Conservation (phyloP, 305 asterid species). For the Fraxinus angustifolia region DNA sequence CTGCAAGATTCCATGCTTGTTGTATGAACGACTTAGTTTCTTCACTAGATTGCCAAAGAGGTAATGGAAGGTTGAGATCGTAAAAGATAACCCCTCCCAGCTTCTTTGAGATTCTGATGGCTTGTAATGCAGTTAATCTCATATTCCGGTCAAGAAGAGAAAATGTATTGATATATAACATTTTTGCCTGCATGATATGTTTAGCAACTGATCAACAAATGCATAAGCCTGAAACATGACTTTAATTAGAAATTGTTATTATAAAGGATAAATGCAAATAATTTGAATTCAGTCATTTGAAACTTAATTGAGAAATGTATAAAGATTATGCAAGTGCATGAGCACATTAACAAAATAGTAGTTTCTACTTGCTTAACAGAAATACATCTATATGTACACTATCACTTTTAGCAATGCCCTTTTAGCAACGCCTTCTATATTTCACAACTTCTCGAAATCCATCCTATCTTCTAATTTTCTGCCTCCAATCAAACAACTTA, state of each 20-base stretch:
- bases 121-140: slow-evolving; percentile 68
- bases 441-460: neutral
- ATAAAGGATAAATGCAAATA: neutral
- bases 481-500: neutral
- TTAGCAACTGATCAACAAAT: slow-evolving; percentile 15
- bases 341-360: neutral
- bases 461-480: neutral
- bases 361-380: neutral
- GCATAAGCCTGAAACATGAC: slow-evolving; percentile 8
- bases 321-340: neutral
- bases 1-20: slow-evolving; percentile 67
- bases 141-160: slow-evolving; percentile 71
- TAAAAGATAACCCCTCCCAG: slow-evolving; percentile 71
- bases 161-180: slow-evolving; percentile 89
- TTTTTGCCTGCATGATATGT: slow-evolving; percentile 56
- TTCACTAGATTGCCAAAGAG: slow-evolving; percentile 78
- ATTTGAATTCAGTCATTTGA: neutral
- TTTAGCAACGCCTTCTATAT: neutral
- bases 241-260: neutral
- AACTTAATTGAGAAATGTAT: neutral
- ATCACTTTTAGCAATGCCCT: neutral
- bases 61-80: slow-evolving; percentile 81
- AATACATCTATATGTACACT: neutral
- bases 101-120: slow-evolving; percentile 63
- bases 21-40: slow-evolving; percentile 65